These are phyloP conservation scores for Amanita exitialis DNA, from an alignment of 768 basidiomycete species.

Conservation along the genomic window DNA sequence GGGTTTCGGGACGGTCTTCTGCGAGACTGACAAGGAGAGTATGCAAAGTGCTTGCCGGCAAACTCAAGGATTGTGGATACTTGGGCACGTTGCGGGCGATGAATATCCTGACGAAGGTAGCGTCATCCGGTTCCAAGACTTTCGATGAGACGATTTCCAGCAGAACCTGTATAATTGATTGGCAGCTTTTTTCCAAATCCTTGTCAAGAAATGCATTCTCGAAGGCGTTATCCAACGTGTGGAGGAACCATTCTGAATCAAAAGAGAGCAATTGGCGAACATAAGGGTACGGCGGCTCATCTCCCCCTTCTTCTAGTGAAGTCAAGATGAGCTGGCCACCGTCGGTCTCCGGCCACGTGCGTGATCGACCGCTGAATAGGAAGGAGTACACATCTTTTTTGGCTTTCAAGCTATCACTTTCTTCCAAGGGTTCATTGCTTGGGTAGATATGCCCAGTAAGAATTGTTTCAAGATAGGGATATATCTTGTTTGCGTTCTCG, in stretches of 20 bases:
- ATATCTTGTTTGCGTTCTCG: constrained; percentile 81
- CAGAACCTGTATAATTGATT: constrained; percentile 78
- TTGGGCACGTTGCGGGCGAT: constrained; percentile 94
- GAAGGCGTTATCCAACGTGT: constrained; percentile 89
- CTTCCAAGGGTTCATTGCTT: constrained; percentile 59
- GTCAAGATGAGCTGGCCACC: constrained; percentile 69
- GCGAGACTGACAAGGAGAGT: constrained; percentile 71
- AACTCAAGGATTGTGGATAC: constrained; percentile 78
- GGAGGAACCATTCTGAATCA: constrained; percentile 90
- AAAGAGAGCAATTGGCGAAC: constrained; percentile 74
- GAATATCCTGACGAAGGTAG: constrained; percentile 89
- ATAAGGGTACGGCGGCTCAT: constrained; percentile 87
- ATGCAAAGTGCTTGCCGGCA: constrained; percentile 61
- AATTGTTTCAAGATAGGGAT: constrained; percentile 73
- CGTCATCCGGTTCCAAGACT: constrained; percentile 47
- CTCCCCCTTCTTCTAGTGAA: constrained; percentile 59
- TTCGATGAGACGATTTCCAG: constrained; percentile 62
- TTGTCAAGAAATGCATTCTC: constrained; percentile 90
- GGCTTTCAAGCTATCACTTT: constrained; percentile 57
- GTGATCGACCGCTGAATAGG: constrained; percentile 74
- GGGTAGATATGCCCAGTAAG: constrained; percentile 85
- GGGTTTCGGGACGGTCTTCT: constrained; percentile 63
- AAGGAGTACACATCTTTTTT: constrained; percentile 72
- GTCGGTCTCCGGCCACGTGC: constrained; percentile 59
- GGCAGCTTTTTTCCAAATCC: constrained; percentile 50